Evolutionary conservation across 2,329 filamentous ascomycete species (phyloP).

Genomic region (Nemania sp.): DNA sequence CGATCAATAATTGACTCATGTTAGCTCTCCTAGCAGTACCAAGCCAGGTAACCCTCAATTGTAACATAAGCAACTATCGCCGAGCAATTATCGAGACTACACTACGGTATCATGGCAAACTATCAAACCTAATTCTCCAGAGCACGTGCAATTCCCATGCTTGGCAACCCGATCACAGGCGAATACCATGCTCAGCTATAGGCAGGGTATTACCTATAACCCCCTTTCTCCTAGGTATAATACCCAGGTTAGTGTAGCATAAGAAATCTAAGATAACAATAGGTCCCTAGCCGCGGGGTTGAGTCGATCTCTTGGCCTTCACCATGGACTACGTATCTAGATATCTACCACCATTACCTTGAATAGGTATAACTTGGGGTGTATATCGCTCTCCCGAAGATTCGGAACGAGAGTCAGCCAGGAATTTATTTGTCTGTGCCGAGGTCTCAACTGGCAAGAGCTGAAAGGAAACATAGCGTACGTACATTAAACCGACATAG

Average conservation of each 20-base stretch:
- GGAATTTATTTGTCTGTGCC: neutral
- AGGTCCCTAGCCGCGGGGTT: neutral
- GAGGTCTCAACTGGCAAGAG: slow-evolving; percentile 2
- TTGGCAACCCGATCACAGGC: neutral
- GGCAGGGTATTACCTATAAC: neutral
- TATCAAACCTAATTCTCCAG: neutral
- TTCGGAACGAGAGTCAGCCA: no score
- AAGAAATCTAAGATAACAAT: neutral
- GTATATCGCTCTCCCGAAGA: no score
- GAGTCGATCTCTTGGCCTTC: slow-evolving; percentile 2
- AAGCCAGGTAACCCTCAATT: neutral
- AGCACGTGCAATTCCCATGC: neutral
- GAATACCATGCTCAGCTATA: neutral
- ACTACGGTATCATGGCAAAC: no score
- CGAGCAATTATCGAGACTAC: no score
- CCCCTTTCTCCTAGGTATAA: neutral
- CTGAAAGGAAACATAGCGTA: slow-evolving; percentile 3
- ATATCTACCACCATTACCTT: no score
- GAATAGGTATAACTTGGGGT: no score
- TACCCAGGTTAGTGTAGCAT: neutral
- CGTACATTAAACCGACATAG: neutral
- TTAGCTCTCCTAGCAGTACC: neutral
- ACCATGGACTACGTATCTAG: neutral
- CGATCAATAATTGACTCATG: no score
- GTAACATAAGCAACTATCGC: neutral